Percentiles rank a stretch among this genome's conserved stretches.
Conservation (phyloP, 2,329 filamentous ascomycete genomes). For the Scedosporium boydii region DNA sequence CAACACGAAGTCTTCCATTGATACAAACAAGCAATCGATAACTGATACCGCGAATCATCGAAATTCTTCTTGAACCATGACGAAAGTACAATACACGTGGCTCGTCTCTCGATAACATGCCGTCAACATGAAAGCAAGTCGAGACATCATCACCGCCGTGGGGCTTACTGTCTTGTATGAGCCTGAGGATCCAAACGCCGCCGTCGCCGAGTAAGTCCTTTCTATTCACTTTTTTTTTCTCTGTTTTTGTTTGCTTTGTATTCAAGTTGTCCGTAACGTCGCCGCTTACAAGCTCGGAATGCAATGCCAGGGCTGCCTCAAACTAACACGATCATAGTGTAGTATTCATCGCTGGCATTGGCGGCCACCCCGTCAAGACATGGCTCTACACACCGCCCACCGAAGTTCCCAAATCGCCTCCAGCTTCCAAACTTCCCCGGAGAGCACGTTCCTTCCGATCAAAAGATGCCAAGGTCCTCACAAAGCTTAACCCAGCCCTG, state of each 20-base stretch:
- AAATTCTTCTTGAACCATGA: not conserved
- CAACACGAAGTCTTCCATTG: not conserved
- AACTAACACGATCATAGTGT: slow-evolving; percentile 14
- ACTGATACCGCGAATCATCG: not conserved
- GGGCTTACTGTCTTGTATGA: slow-evolving; percentile 23
- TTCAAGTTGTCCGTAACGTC: not conserved
- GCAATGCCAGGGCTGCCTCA: not conserved
- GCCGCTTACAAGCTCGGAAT: too few species aligned
- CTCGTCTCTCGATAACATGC: slow-evolving; percentile 4
- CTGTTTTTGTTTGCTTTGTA: not conserved
- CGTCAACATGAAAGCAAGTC: slow-evolving; percentile 16
- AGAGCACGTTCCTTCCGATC: slow-evolving; percentile 12
- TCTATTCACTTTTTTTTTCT: too few species aligned
- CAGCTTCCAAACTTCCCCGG: slow-evolving; percentile 12
- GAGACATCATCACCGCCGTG: slow-evolving; percentile 16
- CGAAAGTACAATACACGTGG: not conserved
- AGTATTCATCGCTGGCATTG: slow-evolving; percentile 20
- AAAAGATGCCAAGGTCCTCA: slow-evolving; percentile 6
- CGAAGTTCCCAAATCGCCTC: slow-evolving; percentile 9
- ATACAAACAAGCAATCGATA: not conserved
- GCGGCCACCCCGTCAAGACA: slow-evolving; percentile 20
- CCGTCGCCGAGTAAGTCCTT: slow-evolving; percentile 19
- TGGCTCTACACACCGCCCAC: slow-evolving; percentile 14
- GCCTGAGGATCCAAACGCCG: slow-evolving; percentile 17
- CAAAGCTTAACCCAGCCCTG: slow-evolving; percentile 14